These are phyloP conservation scores for Corinectria fuckeliana DNA, from an alignment of 2,329 filamentous ascomycete genomes.

Conservation along the genomic window DNA sequence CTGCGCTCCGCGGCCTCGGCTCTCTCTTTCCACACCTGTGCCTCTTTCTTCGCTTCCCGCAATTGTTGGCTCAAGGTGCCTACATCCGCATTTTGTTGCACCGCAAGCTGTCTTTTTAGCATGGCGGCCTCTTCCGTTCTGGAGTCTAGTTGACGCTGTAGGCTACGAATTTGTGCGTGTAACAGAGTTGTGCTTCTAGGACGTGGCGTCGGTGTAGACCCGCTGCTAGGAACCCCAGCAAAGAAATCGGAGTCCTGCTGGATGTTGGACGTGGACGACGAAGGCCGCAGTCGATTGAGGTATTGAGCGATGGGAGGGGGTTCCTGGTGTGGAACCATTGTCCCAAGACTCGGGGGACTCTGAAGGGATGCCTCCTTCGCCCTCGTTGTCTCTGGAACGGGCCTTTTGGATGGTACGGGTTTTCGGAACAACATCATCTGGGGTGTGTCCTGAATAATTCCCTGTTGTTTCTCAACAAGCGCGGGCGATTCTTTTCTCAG, in stretches of 20 bases:
- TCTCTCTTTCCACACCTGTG: conserved; percentile 57
- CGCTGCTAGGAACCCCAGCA: not conserved
- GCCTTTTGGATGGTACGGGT: conserved; percentile 13
- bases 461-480: conserved; percentile 4
- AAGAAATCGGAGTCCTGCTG: not conserved
- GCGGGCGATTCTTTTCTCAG: conserved; percentile 24
- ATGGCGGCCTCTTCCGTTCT: conserved; percentile 55
- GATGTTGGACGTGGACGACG: conserved; percentile 38
- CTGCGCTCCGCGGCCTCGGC: conserved; percentile 63
- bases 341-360: conserved; percentile 44
- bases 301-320: conserved; percentile 49
- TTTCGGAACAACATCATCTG: conserved; percentile 11
- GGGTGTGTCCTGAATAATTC: not conserved
- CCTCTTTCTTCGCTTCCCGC: conserved; percentile 43
- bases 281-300: conserved; percentile 44
- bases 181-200: conserved; percentile 45
- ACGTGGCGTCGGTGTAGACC: conserved; percentile 27
- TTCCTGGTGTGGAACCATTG: conserved; percentile 46
- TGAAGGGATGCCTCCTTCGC: conserved; percentile 15
- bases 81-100: conserved; percentile 51
- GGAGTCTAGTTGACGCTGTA: conserved; percentile 55
- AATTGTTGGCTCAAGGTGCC: conserved; percentile 58
- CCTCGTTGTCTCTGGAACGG: not conserved
- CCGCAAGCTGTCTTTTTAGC: conserved; percentile 54
- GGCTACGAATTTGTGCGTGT: conserved; percentile 55